phyloP scores from a whole-genome alignment of 2,329 filamentous ascomycete genomes.

The Cercospora janseana region DNA sequence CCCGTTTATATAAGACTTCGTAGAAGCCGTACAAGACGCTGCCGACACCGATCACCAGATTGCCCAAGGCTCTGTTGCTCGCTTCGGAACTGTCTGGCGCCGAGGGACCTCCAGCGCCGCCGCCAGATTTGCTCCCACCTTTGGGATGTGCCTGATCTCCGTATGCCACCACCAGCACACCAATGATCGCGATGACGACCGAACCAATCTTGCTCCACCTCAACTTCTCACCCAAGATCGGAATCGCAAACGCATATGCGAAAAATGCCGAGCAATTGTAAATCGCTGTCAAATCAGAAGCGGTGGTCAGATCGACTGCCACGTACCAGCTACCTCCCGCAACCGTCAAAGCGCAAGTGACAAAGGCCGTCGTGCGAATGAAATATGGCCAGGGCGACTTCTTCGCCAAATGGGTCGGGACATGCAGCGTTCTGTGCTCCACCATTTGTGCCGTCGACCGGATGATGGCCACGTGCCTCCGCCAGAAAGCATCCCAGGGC shows the following conservation, averaged over 20 bases:
- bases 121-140: constrained; percentile 56
- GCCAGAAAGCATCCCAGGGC: constrained; percentile 85
- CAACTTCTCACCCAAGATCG: constrained; percentile 79
- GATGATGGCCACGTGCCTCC: constrained; percentile 63
- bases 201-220: constrained; percentile 81
- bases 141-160: constrained; percentile 62
- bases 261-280: constrained; percentile 99
- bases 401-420: constrained; percentile 50
- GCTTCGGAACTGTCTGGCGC: constrained; percentile 53
- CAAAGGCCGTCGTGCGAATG: constrained; percentile 70
- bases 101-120: constrained; percentile 50
- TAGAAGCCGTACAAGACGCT: constrained; percentile 94
- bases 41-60: constrained; percentile 86
- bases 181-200: constrained; percentile 80
- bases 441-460: constrained; percentile 79
- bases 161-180: constrained; percentile 93
- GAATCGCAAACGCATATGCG: constrained; percentile 94
- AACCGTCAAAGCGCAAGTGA: constrained; percentile 83
- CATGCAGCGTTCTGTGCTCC: constrained; percentile 70
- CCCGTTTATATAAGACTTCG: constrained; percentile 92
- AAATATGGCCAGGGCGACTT: constrained; percentile 69
- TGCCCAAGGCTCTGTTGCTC: constrained; percentile 72
- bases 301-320: constrained; percentile 87
- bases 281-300: constrained; percentile 91
- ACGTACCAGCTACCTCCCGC: constrained; percentile 95